Base-by-base conservation (phyloP, 1,284 basidiomycete species). In the Tremellales sp. region DNA sequence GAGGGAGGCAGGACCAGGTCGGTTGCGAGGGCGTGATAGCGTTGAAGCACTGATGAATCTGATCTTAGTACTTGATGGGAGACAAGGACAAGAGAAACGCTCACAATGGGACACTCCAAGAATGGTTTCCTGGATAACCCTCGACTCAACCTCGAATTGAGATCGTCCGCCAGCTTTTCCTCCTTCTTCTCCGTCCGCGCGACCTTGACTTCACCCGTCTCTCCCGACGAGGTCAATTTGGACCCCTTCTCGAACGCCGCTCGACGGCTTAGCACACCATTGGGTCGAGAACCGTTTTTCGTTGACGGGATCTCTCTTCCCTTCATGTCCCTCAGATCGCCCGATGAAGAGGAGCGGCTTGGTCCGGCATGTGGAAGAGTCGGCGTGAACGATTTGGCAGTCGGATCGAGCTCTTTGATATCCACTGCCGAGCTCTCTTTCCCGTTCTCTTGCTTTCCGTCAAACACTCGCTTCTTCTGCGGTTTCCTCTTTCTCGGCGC, bases 41-140 rank as follows among this genome's bases (percentile, higher is more conserved):
- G 37, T 68, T 68, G 55, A 72, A 74, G 50, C 72, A 74, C 67
- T 70, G 38, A 14, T 9, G 4, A 40, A 32, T 34, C 25, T 27
- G 44, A 14, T 36, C 18, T n/a, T 1, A 40, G 34, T 12, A 5
- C 19, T 21, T 32, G 19, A 22, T 14, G 21, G 32, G 2, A 25
- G 16, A 31, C 19, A 3, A 35, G 18, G 26, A 1, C 14, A 19
- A 14, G 9, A 26, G 5, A 22, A n/a, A 9, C 9, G 60, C 65
- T 57, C 45, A 70, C 67, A 35, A 73, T 73, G 1, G 70, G 70
- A 47, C 71, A 73, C 54, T 73, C 71, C 19, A 71, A 41, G 50
- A 62, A 72, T 8, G 70, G 68, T 50, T 57, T 50, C 29, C 48
- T 51, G 12, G 58, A 59, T 22, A 73, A 49, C 1, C 68, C 70